Percentiles rank a stretch among this genome's conserved stretches.
Conservation (phyloP, 208 protist genomes). For the Crithidia expoeki region DNA sequence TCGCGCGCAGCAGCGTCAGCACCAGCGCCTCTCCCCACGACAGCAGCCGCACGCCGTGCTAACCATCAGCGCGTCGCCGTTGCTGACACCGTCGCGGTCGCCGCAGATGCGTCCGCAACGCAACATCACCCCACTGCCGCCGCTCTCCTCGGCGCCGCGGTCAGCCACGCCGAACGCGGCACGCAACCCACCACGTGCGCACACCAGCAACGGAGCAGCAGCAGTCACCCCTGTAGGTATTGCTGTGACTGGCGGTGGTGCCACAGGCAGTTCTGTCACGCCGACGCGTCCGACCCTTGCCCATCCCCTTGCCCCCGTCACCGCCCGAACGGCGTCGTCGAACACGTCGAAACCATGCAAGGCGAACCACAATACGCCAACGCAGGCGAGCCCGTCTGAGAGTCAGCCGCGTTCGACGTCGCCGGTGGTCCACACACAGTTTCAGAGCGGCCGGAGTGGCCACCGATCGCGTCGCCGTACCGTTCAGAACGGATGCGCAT, state of each 20-base stretch:
- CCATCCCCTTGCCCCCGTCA: not conserved
- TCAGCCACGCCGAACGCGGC: not conserved
- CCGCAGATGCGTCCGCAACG: conserved; percentile 11
- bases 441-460: not conserved
- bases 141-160: not conserved
- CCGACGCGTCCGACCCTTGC: not conserved
- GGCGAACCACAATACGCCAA: not conserved
- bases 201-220: not conserved
- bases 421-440: conserved; percentile 11
- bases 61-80: conserved; percentile 1
- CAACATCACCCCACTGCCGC: conserved; percentile 7
- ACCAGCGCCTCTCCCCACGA: not conserved
- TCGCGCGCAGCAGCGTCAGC: conserved; percentile 24
- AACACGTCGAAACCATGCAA: conserved; percentile 10
- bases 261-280: not conserved
- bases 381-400: not conserved
- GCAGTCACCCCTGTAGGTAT: not conserved
- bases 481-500: not conserved
- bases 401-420: conserved; percentile 6
- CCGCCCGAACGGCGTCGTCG: not conserved
- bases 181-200: not conserved
- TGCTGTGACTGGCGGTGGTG: too few species aligned
- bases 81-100: not conserved
- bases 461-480: conserved; percentile 10
- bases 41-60: conserved; percentile 6